phyloP scores from a whole-genome alignment of 2,329 filamentous ascomycete species.

The Aspergillus quadricinctus region DNA sequence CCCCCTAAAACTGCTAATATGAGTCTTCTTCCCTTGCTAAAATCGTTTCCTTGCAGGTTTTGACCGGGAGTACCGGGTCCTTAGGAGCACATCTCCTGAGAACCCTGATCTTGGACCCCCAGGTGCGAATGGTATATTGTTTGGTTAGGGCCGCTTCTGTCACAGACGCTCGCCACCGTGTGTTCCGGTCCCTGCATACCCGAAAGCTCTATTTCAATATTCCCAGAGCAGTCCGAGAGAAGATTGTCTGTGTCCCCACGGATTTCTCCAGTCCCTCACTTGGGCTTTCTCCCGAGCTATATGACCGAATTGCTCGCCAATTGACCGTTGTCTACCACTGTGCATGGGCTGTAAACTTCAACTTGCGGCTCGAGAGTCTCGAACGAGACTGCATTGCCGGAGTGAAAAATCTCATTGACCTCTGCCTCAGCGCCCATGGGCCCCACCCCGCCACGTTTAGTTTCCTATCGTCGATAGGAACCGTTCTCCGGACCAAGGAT shows the following conservation, averaged over 20 bases:
- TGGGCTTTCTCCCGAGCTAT: conserved; percentile 43
- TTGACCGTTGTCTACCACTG: conserved; percentile 57
- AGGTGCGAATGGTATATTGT: conserved; percentile 45
- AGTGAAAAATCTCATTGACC: conserved; percentile 40
- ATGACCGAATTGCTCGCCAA: conserved; percentile 38
- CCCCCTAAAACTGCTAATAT: too few relatives aligned
- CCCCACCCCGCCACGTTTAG: conserved; percentile 23
- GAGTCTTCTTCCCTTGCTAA: too few relatives aligned
- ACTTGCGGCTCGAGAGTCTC: conserved; percentile 53
- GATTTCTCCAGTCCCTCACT: conserved; percentile 46
- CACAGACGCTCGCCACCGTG: conserved; percentile 40
- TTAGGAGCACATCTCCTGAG: conserved; percentile 58
- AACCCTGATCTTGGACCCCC: conserved; percentile 38
- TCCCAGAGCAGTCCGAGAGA: conserved; percentile 19
- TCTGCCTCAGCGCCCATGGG: conserved; percentile 30
- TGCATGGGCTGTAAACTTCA: conserved; percentile 64
- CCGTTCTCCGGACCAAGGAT: neutral
- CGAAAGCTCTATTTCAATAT: conserved; percentile 12
- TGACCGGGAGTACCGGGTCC: conserved; percentile 64
- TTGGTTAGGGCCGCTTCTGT: conserved; percentile 49
- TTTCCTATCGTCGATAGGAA: too few relatives aligned
- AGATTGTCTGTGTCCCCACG: conserved; percentile 46
- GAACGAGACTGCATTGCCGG: conserved; percentile 47
- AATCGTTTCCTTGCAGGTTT: conserved; percentile 22
- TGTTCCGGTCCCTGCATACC: conserved; percentile 42